Conservation (phyloP, 106 monocot genomes). For the Acanthochlamys bracteata region DNA sequence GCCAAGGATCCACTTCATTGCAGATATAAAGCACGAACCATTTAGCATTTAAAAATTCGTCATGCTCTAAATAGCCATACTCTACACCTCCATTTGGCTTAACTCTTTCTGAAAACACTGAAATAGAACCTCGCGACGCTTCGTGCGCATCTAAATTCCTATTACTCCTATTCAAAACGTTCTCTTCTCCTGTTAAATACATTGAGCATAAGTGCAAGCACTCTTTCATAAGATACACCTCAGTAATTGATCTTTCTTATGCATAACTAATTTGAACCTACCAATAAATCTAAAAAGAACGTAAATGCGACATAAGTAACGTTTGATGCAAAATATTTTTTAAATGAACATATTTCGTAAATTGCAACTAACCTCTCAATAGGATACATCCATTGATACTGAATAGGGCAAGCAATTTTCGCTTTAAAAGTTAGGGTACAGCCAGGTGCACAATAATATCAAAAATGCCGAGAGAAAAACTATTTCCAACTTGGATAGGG, state of each 20-base stretch:
- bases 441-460: constrained; percentile 22
- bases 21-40: too few species aligned
- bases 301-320: too few species aligned
- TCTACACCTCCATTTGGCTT: too few species aligned
- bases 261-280: not conserved
- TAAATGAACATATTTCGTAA: too few species aligned
- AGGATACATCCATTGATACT: constrained; percentile 21
- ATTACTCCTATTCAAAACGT: too few species aligned
- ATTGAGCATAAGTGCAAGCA: not conserved
- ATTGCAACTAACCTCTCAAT: constrained; percentile 12
- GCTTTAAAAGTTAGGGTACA: constrained; percentile 17
- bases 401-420: constrained; percentile 5
- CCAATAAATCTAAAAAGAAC: not conserved
- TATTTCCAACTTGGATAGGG: constrained; percentile 14
- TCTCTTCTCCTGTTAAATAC: not conserved
- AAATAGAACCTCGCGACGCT: too few species aligned
- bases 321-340: too few species aligned
- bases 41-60: too few species aligned
- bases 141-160: too few species aligned
- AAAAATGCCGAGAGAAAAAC: constrained; percentile 23
- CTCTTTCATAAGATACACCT: not conserved
- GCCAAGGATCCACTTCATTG: too few species aligned
- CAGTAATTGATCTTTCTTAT: not conserved
- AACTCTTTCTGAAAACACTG: too few species aligned
- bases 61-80: too few species aligned